Percentiles rank a stretch among this genome's conserved stretches.
Evolutionary conservation across 768 basidiomycete species (phyloP).

Genomic region (Suillus subalutaceus): DNA sequence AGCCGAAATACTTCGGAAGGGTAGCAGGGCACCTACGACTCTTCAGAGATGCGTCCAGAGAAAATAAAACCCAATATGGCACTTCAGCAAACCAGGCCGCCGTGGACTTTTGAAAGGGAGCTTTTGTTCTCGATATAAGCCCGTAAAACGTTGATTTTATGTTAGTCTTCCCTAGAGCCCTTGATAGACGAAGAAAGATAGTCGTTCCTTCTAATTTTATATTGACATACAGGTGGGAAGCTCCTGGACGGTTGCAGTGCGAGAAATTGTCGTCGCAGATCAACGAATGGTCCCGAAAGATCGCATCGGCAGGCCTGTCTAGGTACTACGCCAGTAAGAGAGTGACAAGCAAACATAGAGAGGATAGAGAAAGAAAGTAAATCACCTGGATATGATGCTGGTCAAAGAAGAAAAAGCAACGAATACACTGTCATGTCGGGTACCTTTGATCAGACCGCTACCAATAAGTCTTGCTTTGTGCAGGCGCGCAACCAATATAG

Average conservation of each 20-base stretch:
- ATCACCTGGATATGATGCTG: not conserved
- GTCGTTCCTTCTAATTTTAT: not conserved
- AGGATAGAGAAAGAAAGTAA: not conserved
- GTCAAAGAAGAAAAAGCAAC: not conserved
- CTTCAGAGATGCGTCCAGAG: not conserved
- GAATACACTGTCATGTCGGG: constrained; percentile 1
- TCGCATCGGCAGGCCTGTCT: not conserved
- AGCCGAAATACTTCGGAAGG: no score
- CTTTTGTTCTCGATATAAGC: not conserved
- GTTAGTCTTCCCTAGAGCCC: no score
- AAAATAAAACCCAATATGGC: constrained; percentile 1
- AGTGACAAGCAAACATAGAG: not conserved
- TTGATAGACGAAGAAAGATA: no score
- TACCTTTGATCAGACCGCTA: not conserved
- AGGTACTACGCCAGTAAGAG: not conserved
- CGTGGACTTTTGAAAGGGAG: not conserved
- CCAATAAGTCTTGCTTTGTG: not conserved
- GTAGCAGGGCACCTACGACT: no score
- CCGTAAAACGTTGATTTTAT: not conserved
- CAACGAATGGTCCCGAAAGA: not conserved
- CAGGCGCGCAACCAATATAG: not conserved
- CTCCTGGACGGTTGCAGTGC: not conserved
- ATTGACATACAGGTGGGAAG: not conserved
- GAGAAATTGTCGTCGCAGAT: not conserved
- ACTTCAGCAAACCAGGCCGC: not conserved